A percentile compares a stretch with the other conserved stretches of the same genome.
Conservation (phyloP, 305 asterid genomes). For the Solanum hybrid region DNA sequence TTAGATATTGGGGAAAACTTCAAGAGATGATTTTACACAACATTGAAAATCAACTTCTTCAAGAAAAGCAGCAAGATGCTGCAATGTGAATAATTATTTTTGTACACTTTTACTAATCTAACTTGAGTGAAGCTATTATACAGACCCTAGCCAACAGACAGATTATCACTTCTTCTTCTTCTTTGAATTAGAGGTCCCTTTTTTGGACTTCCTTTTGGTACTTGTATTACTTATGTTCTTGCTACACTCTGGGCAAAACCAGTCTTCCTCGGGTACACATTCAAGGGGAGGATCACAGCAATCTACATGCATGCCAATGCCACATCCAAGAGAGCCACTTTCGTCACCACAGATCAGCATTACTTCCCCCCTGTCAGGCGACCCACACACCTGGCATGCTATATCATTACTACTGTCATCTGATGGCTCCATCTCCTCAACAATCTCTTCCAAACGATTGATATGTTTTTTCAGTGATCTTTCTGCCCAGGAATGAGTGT, state of each 20-base stretch:
- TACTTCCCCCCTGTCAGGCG: conserved; percentile 60
- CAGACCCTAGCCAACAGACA: not conserved
- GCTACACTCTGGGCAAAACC: conserved; percentile 55
- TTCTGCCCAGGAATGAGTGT: conserved; percentile 72
- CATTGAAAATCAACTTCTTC: not conserved
- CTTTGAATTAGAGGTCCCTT: not conserved
- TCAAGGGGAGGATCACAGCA: conserved; percentile 75
- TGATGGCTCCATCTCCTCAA: conserved; percentile 27
- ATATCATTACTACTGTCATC: conserved; percentile 14
- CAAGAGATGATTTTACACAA: not conserved
- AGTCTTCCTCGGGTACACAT: conserved; percentile 56
- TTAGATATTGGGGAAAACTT: not conserved
- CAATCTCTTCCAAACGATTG: conserved; percentile 31
- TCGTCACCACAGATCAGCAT: conserved; percentile 22
- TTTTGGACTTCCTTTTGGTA: not conserved
- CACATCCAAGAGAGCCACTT: conserved; percentile 41
- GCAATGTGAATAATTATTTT: not conserved
- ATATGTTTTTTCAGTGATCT: conserved; percentile 36
- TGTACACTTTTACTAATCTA: not conserved
- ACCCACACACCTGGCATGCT: conserved; percentile 49
- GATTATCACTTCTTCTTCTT: not conserved
- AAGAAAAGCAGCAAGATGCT: not conserved
- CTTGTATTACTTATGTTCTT: not conserved
- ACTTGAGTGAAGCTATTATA: not conserved
- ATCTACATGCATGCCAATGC: conserved; percentile 54